Percentiles rank a stretch among this genome's conserved stretches.
Conservation (phyloP, 306 rosid genomes). For the Argentina anserina region DNA sequence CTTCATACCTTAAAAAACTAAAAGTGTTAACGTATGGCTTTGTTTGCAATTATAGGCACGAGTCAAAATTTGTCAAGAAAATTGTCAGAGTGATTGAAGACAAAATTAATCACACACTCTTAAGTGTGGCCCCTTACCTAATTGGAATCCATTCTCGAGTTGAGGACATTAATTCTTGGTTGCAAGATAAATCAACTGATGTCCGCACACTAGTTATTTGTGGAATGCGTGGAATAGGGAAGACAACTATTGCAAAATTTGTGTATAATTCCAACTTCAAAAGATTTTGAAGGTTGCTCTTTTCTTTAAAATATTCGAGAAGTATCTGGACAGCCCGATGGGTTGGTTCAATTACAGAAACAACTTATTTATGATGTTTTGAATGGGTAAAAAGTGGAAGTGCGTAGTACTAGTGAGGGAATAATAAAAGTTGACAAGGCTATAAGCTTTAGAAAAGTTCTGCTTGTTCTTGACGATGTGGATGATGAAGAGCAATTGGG, state of each 20-base stretch:
- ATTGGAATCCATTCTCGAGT: neutral
- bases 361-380: neutral
- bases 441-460: neutral
- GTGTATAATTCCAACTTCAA: neutral
- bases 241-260: neutral
- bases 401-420: neutral
- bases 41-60: neutral
- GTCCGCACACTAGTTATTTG: neutral
- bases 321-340: neutral
- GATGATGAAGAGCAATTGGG: neutral
- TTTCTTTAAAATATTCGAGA: neutral
- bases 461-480: slow-evolving; percentile 6
- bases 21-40: too few relatives aligned
- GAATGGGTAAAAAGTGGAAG: neutral
- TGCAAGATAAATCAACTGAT: neutral
- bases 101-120: neutral
- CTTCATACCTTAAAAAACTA: too few relatives aligned
- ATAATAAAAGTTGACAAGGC: neutral
- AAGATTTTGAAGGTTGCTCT: neutral
- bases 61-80: slow-evolving; percentile 4
- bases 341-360: neutral
- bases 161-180: neutral
- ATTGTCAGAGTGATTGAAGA: neutral
- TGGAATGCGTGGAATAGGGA: neutral
- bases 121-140: neutral